phyloP scores from a whole-genome alignment of 2,329 filamentous ascomycete genomes.

The Botrytis medusae region DNA sequence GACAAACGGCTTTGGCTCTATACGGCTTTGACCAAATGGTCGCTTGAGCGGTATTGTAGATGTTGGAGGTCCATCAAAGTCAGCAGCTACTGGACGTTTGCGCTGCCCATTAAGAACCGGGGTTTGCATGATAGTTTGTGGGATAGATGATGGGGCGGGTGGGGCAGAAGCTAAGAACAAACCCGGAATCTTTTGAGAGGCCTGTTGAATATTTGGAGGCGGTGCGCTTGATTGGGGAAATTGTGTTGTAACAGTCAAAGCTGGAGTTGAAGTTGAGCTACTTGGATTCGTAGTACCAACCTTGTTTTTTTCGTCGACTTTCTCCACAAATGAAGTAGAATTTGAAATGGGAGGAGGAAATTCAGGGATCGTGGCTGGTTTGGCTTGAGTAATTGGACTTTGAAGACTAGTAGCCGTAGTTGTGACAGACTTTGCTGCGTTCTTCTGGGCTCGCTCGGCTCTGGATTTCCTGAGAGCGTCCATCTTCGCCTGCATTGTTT shows the following conservation, averaged over 20 bases:
- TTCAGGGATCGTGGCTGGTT: slow-evolving; percentile 13
- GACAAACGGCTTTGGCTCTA: slow-evolving; percentile 63
- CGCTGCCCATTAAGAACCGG: slow-evolving; percentile 29
- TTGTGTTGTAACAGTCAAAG: slow-evolving; percentile 10
- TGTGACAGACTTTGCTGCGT: slow-evolving; percentile 38
- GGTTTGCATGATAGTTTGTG: slow-evolving; percentile 2
- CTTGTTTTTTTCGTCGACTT: not conserved
- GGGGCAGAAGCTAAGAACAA: slow-evolving; percentile 35
- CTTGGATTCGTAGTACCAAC: not conserved
- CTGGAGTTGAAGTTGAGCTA: slow-evolving; percentile 3
- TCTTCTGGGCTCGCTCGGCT: slow-evolving; percentile 45
- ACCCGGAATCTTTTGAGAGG: slow-evolving; percentile 29
- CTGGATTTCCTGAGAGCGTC: slow-evolving; percentile 67
- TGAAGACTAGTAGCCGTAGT: slow-evolving; percentile 14
- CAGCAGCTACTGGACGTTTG: slow-evolving; percentile 67
- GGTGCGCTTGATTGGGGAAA: not conserved
- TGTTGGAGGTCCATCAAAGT: slow-evolving; percentile 61
- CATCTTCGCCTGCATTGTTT: slow-evolving; percentile 72
- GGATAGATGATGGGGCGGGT: slow-evolving; percentile 18
- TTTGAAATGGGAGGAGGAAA: not conserved
- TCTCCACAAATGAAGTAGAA: slow-evolving; percentile 6
- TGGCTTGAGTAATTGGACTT: slow-evolving; percentile 8
- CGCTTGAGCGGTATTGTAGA: slow-evolving; percentile 47
- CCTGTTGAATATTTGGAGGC: slow-evolving; percentile 13
- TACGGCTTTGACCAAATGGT: slow-evolving; percentile 58